Evolutionary conservation across 768 basidiomycete genomes (phyloP).

Genomic region (Vararia minispora): DNA sequence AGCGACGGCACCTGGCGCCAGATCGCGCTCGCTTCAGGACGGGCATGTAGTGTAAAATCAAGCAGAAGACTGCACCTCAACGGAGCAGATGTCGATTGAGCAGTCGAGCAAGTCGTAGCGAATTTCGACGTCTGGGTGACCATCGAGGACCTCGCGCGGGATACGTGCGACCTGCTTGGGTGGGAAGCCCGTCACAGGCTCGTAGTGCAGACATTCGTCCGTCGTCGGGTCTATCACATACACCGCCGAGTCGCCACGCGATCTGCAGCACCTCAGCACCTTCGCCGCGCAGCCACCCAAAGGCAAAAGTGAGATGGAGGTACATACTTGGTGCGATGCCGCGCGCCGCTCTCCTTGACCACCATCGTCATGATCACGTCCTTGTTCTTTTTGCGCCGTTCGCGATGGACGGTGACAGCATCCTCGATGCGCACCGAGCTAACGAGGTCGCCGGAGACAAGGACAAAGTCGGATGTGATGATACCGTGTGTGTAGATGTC

Average conservation of each 20-base stretch:
- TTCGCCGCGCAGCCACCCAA: neutral
- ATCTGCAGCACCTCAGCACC: slow-evolving; percentile 28
- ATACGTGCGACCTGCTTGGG: slow-evolving; percentile 47
- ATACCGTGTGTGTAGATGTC: slow-evolving; percentile 89
- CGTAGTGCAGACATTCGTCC: slow-evolving; percentile 78
- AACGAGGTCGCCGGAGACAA: slow-evolving; percentile 86
- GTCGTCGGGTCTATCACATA: slow-evolving; percentile 71
- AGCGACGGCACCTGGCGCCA: slow-evolving; percentile 74
- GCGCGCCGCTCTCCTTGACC: slow-evolving; percentile 64
- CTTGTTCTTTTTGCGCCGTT: slow-evolving; percentile 75
- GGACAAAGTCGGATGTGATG: slow-evolving; percentile 83
- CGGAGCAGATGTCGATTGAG: slow-evolving; percentile 87
- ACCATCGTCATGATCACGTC: slow-evolving; percentile 97
- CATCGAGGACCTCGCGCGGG: slow-evolving; percentile 65
- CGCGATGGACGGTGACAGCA: slow-evolving; percentile 82
- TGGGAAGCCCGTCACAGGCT: slow-evolving; percentile 64
- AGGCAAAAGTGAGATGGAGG: neutral
- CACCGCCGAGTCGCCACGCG: slow-evolving; percentile 62
- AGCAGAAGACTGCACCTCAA: slow-evolving; percentile 51
- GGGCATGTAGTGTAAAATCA: neutral
- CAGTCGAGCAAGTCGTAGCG: slow-evolving; percentile 84
- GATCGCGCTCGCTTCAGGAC: neutral
- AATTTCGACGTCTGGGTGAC: slow-evolving; percentile 74
- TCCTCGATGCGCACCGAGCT: slow-evolving; percentile 89
- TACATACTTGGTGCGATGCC: slow-evolving; percentile 63